These are phyloP conservation scores for Aspergillaceae sp. DNA, from an alignment of 2,329 filamentous ascomycete genomes.

Conservation along the genomic window DNA sequence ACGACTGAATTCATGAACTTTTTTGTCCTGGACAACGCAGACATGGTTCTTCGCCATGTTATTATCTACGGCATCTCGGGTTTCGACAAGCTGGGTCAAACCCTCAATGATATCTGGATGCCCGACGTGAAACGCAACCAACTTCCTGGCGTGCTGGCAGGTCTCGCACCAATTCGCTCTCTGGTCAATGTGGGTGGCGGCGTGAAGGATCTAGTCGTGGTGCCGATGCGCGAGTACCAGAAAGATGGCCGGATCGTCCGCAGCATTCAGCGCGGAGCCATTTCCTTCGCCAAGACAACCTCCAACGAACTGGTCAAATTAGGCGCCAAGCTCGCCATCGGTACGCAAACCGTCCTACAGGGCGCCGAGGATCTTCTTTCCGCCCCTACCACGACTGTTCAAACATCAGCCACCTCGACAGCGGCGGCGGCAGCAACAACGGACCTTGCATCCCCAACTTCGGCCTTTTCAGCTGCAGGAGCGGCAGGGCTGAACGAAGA, in stretches of 20 bases:
- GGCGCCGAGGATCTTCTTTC: conserved; percentile 72
- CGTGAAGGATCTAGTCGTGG: conserved; percentile 74
- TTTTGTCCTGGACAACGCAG: conserved; percentile 77
- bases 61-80: conserved; percentile 90
- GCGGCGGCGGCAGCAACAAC: conserved; percentile 40
- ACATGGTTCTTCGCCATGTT: conserved; percentile 75
- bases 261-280: conserved; percentile 82
- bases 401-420: not conserved
- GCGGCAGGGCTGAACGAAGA: conserved; percentile 40
- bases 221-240: conserved; percentile 84
- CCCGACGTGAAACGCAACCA: conserved; percentile 86
- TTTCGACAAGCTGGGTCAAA: conserved; percentile 82
- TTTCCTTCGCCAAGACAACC: conserved; percentile 85
- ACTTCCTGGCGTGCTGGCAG: conserved; percentile 77
- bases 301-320: conserved; percentile 90
- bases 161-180: conserved; percentile 79
- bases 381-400: conserved; percentile 12
- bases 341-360: conserved; percentile 86
- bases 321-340: conserved; percentile 87
- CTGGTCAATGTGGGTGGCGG: conserved; percentile 86
- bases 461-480: conserved; percentile 24
- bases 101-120: conserved; percentile 93
- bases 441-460: conserved; percentile 41
- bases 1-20: conserved; percentile 99
- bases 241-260: conserved; percentile 90